Evolutionary conservation across 2,329 filamentous ascomycete genomes (phyloP).

Genomic region (Fusarium odoratissimum): DNA sequence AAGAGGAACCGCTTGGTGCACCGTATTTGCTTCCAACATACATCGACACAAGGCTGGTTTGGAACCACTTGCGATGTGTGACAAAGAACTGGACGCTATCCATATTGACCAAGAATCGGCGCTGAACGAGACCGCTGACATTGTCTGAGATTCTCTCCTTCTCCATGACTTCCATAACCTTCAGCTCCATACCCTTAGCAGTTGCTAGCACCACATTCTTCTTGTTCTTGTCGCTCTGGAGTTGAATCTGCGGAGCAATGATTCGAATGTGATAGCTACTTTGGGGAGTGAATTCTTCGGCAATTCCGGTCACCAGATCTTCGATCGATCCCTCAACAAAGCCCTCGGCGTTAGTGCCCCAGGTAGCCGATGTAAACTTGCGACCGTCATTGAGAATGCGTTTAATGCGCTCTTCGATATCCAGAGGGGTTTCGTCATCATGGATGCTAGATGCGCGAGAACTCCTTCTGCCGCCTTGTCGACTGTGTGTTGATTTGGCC

Average conservation of each 20-base stretch:
- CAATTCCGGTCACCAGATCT: conserved; percentile 79
- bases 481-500: conserved; percentile 44
- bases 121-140: conserved; percentile 94
- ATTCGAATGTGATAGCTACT: conserved; percentile 95
- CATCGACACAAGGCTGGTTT: conserved; percentile 84
- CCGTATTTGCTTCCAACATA: conserved; percentile 96
- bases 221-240: conserved; percentile 98
- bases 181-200: conserved; percentile 97
- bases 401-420: conserved; percentile 86
- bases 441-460: conserved; percentile 56
- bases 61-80: conserved; percentile 91
- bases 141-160: conserved; percentile 91
- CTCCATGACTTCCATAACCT: conserved; percentile 98
- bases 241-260: conserved; percentile 96
- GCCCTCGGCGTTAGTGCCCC: conserved; percentile 49
- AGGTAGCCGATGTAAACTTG: conserved; percentile 71
- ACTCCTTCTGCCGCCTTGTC: conserved; percentile 45
- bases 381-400: conserved; percentile 87
- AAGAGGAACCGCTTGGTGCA: conserved; percentile 82
- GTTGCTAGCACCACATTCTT: conserved; percentile 97
- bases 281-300: conserved; percentile 87
- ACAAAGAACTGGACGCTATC: conserved; percentile 99
- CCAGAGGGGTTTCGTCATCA: conserved; percentile 68
- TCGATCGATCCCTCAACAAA: conserved; percentile 61
- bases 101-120: conserved; percentile 93